Evolutionary conservation across 73 alveolate species (phyloP).

Genomic region (Uronychia binucleata): DNA sequence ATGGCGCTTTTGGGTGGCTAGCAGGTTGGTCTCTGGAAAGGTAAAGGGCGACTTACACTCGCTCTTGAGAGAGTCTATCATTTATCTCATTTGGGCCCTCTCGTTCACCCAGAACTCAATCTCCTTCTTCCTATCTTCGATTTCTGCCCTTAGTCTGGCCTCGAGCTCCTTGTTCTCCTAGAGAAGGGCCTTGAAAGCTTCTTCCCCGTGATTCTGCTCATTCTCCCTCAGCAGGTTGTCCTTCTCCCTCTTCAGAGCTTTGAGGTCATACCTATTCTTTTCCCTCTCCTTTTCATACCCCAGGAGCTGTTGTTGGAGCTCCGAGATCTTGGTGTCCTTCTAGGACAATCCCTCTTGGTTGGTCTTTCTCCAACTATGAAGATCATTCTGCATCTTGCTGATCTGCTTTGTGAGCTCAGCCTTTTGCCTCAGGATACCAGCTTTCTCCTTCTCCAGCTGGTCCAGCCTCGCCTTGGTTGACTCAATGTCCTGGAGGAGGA

Average conservation of each 20-base stretch:
- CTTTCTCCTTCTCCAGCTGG: conserved; percentile 30
- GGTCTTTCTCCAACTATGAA: conserved; percentile 29
- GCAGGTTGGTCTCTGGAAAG: background rate
- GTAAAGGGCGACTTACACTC: background rate
- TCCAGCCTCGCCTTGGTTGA: background rate
- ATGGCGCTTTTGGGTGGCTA: background rate
- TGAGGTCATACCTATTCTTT: background rate
- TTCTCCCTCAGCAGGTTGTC: background rate
- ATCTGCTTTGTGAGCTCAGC: conserved; percentile 35
- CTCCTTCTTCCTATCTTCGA: conserved; percentile 38
- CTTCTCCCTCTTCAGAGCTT: conserved; percentile 34
- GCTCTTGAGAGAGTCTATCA: conserved; percentile 38
- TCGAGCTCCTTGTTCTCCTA: conserved; percentile 24
- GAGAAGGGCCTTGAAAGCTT: conserved; percentile 29
- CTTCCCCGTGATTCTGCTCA: background rate
- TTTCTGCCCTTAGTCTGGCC: conserved; percentile 3
- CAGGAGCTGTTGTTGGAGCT: background rate
- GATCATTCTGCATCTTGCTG: conserved; percentile 23
- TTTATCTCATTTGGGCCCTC: conserved; percentile 48
- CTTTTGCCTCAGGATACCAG: background rate
- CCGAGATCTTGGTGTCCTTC: conserved; percentile 5
- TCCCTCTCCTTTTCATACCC: background rate
- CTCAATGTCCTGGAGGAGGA: background rate
- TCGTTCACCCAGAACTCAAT: conserved; percentile 52
- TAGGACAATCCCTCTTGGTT: conserved; percentile 19